Evolutionary conservation across 1,284 basidiomycete species (phyloP), one percentile per base, ranked within the genome.

Genomic region (Moesziomyces sp.): DNA sequence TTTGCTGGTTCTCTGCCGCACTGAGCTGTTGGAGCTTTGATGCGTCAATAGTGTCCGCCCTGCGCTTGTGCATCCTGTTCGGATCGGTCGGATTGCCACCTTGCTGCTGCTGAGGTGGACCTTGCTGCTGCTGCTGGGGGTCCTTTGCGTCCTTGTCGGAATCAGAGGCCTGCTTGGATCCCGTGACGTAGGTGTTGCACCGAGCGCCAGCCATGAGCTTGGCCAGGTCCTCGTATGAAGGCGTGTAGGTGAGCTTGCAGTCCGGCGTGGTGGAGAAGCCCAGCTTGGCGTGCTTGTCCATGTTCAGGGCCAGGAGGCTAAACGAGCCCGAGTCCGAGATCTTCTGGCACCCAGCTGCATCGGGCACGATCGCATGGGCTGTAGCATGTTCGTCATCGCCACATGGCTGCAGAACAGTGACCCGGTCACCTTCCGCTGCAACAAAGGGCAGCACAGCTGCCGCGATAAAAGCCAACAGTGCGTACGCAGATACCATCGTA

Each of bases 261-360:
- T 68, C 58, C 2, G 51, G 24, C 11, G 58, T 61, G 9, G 50
- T 7, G 0, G 54, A 58, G 47, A 68, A 68, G 18, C 53, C 65
- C 14, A 68, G 16, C 23, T 38, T 11, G 47, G 44, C 28, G 21
- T 16, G n/a, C 6, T 26, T 2, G 0, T 47, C 34, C 9, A 19
- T 0, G 1, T 14, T 5, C 46, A 46, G 11, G 54, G 38, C 3
- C 18, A 18, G 8, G 34, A 68, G 35, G 46, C n/a, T 46, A 38
- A 68, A 68, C 2, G 65, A 53, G 34, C 65, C 65, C 34, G 18
- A 47, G 24, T 44, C 18, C 0, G 64, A 67, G 47, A 68, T 54
- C 23, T 49, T 26, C 26, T 68, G 65, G 14, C 65, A 68, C 3
- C 5, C 24, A 8, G 46, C 21, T 21, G 21, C 46, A 24, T 61